Evolutionary conservation across 208 protist genomes (phyloP).

Genomic region (Leishmania guyanensis): DNA sequence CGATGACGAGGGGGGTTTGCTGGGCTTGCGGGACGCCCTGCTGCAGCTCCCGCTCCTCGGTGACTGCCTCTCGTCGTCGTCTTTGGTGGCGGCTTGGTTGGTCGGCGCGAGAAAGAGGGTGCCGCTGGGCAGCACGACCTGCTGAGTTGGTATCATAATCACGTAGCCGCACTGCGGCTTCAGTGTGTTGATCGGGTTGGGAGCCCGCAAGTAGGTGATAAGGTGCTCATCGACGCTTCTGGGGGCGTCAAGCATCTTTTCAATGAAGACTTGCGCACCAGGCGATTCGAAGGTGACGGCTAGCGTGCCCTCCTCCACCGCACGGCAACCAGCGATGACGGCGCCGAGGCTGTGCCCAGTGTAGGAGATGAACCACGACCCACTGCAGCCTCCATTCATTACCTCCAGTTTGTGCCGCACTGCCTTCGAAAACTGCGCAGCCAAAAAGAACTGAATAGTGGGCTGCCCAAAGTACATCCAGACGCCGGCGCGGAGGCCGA

Average conservation of each 20-base stretch:
- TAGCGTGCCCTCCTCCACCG: conserved; percentile 73
- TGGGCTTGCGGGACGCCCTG: neutral
- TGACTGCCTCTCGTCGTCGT: conserved; percentile 15
- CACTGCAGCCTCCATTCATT: conserved; percentile 20
- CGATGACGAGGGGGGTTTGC: neutral
- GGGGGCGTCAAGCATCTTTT: conserved; percentile 43
- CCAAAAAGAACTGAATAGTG: conserved; percentile 86
- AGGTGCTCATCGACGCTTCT: conserved; percentile 43
- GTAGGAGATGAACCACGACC: conserved; percentile 77
- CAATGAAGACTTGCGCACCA: conserved; percentile 71
- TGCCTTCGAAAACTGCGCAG: conserved; percentile 84
- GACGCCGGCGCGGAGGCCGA: conserved; percentile 76
- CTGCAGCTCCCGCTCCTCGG: neutral
- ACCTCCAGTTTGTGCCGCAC: conserved; percentile 53
- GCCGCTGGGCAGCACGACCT: conserved; percentile 25
- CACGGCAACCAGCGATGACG: conserved; percentile 79
- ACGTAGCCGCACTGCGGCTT: conserved; percentile 86
- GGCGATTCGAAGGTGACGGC: conserved; percentile 91
- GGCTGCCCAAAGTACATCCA: conserved; percentile 93
- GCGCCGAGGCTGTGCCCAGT: conserved; percentile 92
- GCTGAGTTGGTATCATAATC: conserved; percentile 63
- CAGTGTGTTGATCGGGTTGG: conserved; percentile 92
- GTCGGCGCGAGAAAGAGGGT: conserved; percentile 32
- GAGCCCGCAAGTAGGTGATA: conserved; percentile 81
- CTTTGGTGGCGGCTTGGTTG: neutral